These are phyloP conservation scores for Aspergillus transmontanensis DNA, from an alignment of 2,329 filamentous ascomycete species.

Conservation along the genomic window DNA sequence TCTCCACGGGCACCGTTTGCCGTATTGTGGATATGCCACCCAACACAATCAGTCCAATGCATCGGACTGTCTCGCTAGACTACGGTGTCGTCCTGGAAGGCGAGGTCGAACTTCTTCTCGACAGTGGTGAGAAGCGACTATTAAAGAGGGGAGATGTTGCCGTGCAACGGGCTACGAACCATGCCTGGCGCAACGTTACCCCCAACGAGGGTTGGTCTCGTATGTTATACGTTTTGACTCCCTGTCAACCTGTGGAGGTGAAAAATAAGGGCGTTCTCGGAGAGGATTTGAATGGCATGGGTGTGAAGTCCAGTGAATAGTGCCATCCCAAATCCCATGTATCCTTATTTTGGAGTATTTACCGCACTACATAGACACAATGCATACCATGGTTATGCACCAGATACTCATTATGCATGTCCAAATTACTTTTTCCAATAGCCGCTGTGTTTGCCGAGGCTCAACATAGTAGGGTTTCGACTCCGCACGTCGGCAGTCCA, in stretches of 20 bases:
- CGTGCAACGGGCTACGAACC: slow-evolving; percentile 50
- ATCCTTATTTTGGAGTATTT: too few relatives aligned
- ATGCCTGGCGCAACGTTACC: slow-evolving; percentile 41
- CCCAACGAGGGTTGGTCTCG: slow-evolving; percentile 28
- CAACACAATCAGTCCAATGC: slow-evolving; percentile 47
- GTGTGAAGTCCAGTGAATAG: slow-evolving; percentile 10
- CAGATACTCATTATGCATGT: neutral
- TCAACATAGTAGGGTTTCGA: neutral
- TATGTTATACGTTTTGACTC: slow-evolving; percentile 33
- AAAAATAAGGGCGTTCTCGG: slow-evolving; percentile 20
- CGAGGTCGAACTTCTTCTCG: slow-evolving; percentile 52
- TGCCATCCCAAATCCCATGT: neutral
- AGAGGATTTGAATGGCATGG: slow-evolving; percentile 34
- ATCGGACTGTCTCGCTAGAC: slow-evolving; percentile 55
- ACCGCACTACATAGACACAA: neutral
- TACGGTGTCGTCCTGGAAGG: slow-evolving; percentile 57
- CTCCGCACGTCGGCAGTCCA: neutral
- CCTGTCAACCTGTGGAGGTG: slow-evolving; percentile 27
- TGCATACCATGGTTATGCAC: neutral
- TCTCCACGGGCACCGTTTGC: slow-evolving; percentile 47
- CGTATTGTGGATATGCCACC: slow-evolving; percentile 49
- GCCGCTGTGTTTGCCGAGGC: neutral
- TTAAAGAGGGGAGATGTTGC: slow-evolving; percentile 56
- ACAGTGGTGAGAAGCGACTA: slow-evolving; percentile 49
- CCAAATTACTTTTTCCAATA: neutral